A percentile compares a stretch with the other conserved stretches of the same genome.
Conservation (phyloP, 2,329 filamentous ascomycete genomes). For the Xylariomycetidae sp. region DNA sequence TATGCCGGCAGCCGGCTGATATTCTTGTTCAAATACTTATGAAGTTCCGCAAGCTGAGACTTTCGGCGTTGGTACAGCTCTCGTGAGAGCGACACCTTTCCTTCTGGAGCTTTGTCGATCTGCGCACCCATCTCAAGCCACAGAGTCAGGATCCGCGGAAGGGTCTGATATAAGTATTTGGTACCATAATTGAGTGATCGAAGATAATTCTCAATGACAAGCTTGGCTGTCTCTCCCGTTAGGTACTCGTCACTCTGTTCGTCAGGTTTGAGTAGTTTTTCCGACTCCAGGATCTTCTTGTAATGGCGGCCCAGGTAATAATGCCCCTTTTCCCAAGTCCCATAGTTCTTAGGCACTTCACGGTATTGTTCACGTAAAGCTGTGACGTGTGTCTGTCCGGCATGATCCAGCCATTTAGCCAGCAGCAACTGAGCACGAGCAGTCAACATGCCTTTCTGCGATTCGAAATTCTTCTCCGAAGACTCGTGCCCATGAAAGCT, state of each 20-base stretch:
- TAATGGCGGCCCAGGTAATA: constrained; percentile 97
- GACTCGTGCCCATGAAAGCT: constrained; percentile 31
- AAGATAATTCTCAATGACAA: constrained; percentile 91
- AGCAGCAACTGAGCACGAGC: constrained; percentile 80
- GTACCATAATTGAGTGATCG: constrained; percentile 82
- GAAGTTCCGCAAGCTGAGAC: constrained; percentile 63
- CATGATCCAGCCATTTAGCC: constrained; percentile 93
- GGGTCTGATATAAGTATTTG: constrained; percentile 92
- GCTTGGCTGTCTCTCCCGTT: constrained; percentile 73
- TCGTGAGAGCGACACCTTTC: constrained; percentile 47
- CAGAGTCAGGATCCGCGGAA: constrained; percentile 85
- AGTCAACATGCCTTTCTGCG: constrained; percentile 57
- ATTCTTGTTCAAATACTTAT: constrained; percentile 76
- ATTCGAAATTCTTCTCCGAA: constrained; percentile 35
- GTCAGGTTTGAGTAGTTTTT: constrained; percentile 69
- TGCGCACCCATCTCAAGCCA: constrained; percentile 90
- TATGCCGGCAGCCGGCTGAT: constrained; percentile 67
- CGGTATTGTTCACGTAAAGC: constrained; percentile 79
- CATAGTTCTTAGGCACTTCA: constrained; percentile 65
- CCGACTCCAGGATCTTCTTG: constrained; percentile 89
- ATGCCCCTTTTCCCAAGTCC: constrained; percentile 91
- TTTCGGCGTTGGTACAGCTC: constrained; percentile 53
- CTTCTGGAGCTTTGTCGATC: constrained; percentile 57
- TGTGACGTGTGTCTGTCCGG: constrained; percentile 86
- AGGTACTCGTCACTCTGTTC: constrained; percentile 75